Base-by-base conservation (phyloP, 202 grass and related monocot species). In the Zizania palustris region DNA sequence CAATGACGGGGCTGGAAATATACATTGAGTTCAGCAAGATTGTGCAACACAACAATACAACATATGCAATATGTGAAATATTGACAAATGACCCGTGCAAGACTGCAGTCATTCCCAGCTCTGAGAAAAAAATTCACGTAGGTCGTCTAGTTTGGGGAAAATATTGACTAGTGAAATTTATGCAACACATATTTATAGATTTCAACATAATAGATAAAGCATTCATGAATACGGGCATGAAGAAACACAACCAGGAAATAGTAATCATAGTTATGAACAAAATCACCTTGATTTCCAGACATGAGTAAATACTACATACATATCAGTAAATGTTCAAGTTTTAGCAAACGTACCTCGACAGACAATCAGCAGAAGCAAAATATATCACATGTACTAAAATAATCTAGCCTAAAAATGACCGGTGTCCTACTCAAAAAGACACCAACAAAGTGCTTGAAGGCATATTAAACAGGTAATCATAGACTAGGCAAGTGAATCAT, bases 1-100 rank as follows among this genome's bases (percentile, higher is more conserved):
- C 91, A 95, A 72, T 98, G 91, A 56, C 87, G 89, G 72, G 96
- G 91, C 91, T 98, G 75, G 51, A 82, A 77, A 67, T 28, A 82
- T 28, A 58, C 22, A 75, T 5, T 41, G 21, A 87, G 82, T 49
- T 66, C 11, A 74, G 81, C 46, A 80, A 40, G 5, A 9, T 4
- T 6, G 14, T 56, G 51, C 18, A 55, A 10, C 10, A 68, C 3
- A n/a, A n/a, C n/a, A n/a, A n/a, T 13, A 46, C 15, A 51, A 0
- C 49, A n/a, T n/a, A 13, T 51, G 49, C 13, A 51, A n/a, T 14
- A 51, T 51, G 1, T 51, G 48, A 50, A 15, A n/a, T 14, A 51
- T 70, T 72, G 69, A 28, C 39, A 46, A 51, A 76, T 3, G 69
- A 63, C 42, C 5, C 2, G 6, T 16, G 49, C 49, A 51, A 5